Percentiles rank a stretch among this genome's conserved stretches.
Evolutionary conservation across 768 basidiomycete genomes (phyloP).

Genomic region (Naganishia onofrii): DNA sequence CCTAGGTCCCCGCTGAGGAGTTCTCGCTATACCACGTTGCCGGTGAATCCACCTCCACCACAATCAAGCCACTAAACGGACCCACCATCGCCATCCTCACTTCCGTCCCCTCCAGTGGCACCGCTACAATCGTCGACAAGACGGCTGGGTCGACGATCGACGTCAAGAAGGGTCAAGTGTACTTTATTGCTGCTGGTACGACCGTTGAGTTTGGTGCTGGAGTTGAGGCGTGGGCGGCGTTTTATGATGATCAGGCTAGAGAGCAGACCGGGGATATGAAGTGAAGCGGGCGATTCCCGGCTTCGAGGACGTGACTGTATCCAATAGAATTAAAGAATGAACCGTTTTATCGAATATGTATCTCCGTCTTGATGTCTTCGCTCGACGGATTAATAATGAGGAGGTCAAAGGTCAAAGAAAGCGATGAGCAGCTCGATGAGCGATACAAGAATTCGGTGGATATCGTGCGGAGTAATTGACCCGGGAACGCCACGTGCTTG

Average conservation of each 20-base stretch:
- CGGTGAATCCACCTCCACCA: constrained; percentile 16
- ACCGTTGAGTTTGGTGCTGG: constrained; percentile 28
- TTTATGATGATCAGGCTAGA: constrained; percentile 41
- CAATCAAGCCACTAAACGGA: constrained; percentile 37
- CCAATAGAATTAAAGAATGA: not conserved
- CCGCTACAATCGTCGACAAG: constrained; percentile 13
- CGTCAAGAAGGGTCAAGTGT: constrained; percentile 37
- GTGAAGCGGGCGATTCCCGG: not conserved
- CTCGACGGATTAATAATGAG: too few species aligned
- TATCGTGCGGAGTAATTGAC: not conserved
- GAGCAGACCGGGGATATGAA: constrained; percentile 28
- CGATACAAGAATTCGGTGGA: too few species aligned
- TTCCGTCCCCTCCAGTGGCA: constrained; percentile 20
- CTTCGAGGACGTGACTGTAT: not conserved
- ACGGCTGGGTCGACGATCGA: not conserved
- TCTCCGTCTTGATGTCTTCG: too few species aligned
- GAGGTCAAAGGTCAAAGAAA: too few species aligned
- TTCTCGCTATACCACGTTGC: constrained; percentile 41
- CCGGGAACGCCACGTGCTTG: not conserved
- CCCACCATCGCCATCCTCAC: constrained; percentile 40
- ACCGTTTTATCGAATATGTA: too few species aligned
- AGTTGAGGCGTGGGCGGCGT: constrained; percentile 43
- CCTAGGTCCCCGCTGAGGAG: constrained; percentile 45
- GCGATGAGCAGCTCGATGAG: too few species aligned
- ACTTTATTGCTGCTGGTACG: constrained; percentile 40